A percentile compares a stretch with the other conserved stretches of the same genome.
phyloP scores from a whole-genome alignment of 2,329 filamentous ascomycete species.

The Colletotrichum euphorbiae region DNA sequence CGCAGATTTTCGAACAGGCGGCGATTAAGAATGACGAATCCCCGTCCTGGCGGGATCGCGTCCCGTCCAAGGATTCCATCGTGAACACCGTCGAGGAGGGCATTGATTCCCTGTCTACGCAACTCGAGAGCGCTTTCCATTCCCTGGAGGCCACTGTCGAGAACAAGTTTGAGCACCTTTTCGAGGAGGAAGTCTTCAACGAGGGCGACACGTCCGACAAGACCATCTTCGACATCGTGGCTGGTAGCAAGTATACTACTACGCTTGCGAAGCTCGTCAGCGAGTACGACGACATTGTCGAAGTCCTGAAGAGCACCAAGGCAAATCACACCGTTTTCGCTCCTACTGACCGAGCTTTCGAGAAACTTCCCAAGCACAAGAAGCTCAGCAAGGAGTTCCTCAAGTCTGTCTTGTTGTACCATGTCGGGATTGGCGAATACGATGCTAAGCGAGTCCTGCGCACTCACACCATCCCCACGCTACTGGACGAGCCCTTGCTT shows the following conservation, averaged over 20 bases:
- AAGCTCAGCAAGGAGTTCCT: conserved; percentile 78
- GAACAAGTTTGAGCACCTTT: conserved; percentile 42
- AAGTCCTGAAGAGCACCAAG: conserved; percentile 78
- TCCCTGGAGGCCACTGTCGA: conserved; percentile 48
- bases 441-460: conserved; percentile 73
- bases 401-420: conserved; percentile 78
- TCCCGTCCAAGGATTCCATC: conserved; percentile 51
- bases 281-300: conserved; percentile 77
- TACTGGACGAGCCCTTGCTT: conserved; percentile 68
- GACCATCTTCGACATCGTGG: conserved; percentile 85
- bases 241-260: conserved; percentile 79
- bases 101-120: conserved; percentile 42
- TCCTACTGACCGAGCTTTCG: conserved; percentile 81
- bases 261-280: conserved; percentile 82
- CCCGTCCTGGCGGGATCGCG: conserved; percentile 45
- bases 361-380: conserved; percentile 64
- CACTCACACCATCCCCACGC: conserved; percentile 80
- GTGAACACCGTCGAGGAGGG: conserved; percentile 49
- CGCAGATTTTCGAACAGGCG: conserved; percentile 58
- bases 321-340: conserved; percentile 85
- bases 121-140: conserved; percentile 47
- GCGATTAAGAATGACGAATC: conserved; percentile 48
- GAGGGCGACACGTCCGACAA: conserved; percentile 64
- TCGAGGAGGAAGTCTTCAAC: conserved; percentile 35
- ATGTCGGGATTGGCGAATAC: conserved; percentile 76